Percentiles rank a stretch among this genome's conserved stretches.
Conservation (phyloP, 805 yeast species). For the Phaffomyces thermotolerans region DNA sequence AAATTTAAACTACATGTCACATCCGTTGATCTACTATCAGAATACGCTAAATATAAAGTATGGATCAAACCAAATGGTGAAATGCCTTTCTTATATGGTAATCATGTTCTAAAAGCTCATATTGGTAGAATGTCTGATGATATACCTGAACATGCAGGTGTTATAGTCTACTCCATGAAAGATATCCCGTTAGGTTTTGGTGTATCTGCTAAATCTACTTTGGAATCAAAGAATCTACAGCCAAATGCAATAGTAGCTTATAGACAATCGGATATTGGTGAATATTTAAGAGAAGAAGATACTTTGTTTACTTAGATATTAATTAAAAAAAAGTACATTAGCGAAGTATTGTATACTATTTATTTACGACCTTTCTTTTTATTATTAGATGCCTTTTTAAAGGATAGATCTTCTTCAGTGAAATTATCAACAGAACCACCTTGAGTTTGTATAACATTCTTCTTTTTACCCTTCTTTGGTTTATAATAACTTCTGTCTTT, state of each 20-base stretch:
- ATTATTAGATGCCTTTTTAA: slow-evolving; percentile 8
- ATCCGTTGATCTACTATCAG: slow-evolving; percentile 73
- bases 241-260: slow-evolving; percentile 94
- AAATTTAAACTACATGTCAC: slow-evolving; percentile 94
- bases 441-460: slow-evolving; percentile 41
- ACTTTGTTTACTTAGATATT: slow-evolving; percentile 66
- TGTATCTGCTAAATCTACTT: slow-evolving; percentile 84
- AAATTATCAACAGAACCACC: slow-evolving; percentile 49
- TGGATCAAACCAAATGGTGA: slow-evolving; percentile 98
- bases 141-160: slow-evolving; percentile 97
- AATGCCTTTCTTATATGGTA: slow-evolving; percentile 96
- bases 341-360: not conserved
- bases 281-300: slow-evolving; percentile 96
- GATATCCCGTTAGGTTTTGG: slow-evolving; percentile 96
- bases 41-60: slow-evolving; percentile 84
- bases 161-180: slow-evolving; percentile 81
- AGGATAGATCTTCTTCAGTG: slow-evolving; percentile 30
- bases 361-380: slow-evolving; percentile 24
- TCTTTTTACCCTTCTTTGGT: slow-evolving; percentile 55
- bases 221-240: slow-evolving; percentile 78
- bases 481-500: slow-evolving; percentile 79
- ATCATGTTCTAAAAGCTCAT: slow-evolving; percentile 94
- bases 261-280: slow-evolving; percentile 97
- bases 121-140: slow-evolving; percentile 96
- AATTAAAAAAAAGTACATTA: too few relatives aligned